Evolutionary conservation across 768 basidiomycete species (phyloP), one percentile per base, ranked within the genome.

Genomic region (Calocybe cyanea): DNA sequence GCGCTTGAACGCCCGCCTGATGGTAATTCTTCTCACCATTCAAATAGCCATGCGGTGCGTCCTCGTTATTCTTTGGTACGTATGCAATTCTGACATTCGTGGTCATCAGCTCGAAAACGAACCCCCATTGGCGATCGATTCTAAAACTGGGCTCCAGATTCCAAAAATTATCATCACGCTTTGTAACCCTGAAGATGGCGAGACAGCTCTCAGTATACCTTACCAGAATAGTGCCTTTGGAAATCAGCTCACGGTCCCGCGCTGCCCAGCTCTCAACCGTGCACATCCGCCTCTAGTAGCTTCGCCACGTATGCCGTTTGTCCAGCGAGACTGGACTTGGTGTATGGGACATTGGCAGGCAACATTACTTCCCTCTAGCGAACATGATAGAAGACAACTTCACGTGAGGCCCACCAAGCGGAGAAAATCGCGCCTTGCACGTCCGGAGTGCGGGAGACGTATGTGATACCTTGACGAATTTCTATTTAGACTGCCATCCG

Each of bases 211-310:
- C n/a, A n/a, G n/a, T n/a, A n/a, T n/a, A n/a, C 80, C 81, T 9
- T 67, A 67, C 51, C 81, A 83, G 59, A 73, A 82, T 55, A 63
- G 71, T 11, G 74, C 70, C 3, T 81, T 79, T 55, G 74, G 77
- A 28, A 62, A 65, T 38, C 65, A 65, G 23, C 71, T 81, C 18
- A 70, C 73, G 1, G 73, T 83, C 13, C 80, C 79, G 4, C 62
- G 60, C 31, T 65, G 77, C 51, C 66, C 70, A 2, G 64, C 63
- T 19, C 69, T 73, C 49, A 81, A 81, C 57, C 58, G 63, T 18
- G 56, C 60, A n/a, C 71, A 71, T 53, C 77, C 78, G 36, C 78
- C 75, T 4, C 65, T 70, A 58, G 41, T 45, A 14, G 49, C 49
- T 23, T 45, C 49, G 4, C 50, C 59, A 41, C 47, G 47, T 45